Conservation (phyloP, 2,329 filamentous ascomycete species). For the Alternaria triticimaculans region DNA sequence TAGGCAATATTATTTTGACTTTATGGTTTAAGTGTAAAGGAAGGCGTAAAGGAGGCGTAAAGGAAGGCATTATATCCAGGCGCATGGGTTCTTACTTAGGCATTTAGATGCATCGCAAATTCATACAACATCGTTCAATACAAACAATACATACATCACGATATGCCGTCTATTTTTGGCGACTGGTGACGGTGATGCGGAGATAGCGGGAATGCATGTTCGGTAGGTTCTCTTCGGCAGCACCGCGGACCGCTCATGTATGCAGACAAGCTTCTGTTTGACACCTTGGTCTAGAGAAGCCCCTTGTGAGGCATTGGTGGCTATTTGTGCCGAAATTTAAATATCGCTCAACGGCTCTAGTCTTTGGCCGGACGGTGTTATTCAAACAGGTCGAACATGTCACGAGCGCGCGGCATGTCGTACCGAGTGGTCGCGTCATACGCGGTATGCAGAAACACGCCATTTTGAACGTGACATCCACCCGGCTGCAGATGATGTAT, state of each 20-base stretch:
- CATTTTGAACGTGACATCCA: not conserved
- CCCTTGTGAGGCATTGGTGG: not conserved
- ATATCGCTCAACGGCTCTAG: not conserved
- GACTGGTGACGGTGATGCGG: not conserved
- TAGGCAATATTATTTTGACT: not conserved
- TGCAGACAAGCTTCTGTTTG: not conserved
- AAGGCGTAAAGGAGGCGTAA: slow-evolving; percentile 6
- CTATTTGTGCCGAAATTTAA: not conserved
- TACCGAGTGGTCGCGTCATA: not conserved
- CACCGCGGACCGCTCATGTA: not conserved
- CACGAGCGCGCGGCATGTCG: not conserved
- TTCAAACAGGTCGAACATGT: not conserved
- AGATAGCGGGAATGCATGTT: slow-evolving; percentile 2
- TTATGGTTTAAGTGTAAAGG: not conserved
- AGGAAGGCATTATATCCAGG: slow-evolving; percentile 18
- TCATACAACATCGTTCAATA: not conserved
- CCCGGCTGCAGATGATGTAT: not conserved
- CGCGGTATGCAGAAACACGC: not conserved
- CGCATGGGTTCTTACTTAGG: not conserved
- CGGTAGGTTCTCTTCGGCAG: not conserved
- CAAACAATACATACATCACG: not conserved
- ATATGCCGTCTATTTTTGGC: not conserved
- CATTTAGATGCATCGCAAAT: not conserved
- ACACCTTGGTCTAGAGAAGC: not conserved
- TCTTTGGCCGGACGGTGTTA: not conserved